These are phyloP conservation scores for Misopates orontium DNA, from an alignment of 257 asterid genomes.

Conservation along the genomic window DNA sequence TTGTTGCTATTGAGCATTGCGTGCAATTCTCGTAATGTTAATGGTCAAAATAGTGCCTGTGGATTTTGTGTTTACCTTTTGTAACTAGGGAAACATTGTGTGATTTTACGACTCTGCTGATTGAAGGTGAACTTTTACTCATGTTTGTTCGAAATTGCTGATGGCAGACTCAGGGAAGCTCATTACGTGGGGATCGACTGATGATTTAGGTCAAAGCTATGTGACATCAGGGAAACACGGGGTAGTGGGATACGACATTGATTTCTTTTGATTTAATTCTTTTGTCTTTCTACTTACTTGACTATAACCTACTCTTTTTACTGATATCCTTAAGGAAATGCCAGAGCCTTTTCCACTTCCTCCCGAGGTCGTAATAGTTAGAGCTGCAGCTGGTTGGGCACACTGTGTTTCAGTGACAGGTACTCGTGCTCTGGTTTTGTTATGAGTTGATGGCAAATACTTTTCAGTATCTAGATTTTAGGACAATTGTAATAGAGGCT, in stretches of 20 bases:
- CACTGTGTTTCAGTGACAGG: constrained; percentile 91
- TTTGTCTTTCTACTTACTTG: constrained; percentile 24
- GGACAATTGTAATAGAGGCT: too few relatives aligned
- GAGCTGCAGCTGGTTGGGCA: constrained; percentile 97
- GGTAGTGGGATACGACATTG: constrained; percentile 44
- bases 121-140: neutral
- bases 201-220: constrained; percentile 93
- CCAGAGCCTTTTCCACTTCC: constrained; percentile 99
- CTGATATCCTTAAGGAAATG: constrained; percentile 70
- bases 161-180: constrained; percentile 81
- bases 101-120: neutral
- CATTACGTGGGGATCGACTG: constrained; percentile 97
- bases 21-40: too few relatives aligned
- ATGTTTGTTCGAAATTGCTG: constrained; percentile 20
- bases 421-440: constrained; percentile 11
- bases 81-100: neutral
- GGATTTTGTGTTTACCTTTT: too few relatives aligned
- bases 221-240: constrained; percentile 97
- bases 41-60: too few relatives aligned
- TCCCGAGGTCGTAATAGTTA: constrained; percentile 51
- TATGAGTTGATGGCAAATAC: too few relatives aligned
- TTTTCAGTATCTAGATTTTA: too few relatives aligned
- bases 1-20: too few relatives aligned
- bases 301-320: constrained; percentile 38
- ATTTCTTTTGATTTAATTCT: neutral